Conservation (phyloP, 805 yeast species). For the Maudiozyma barnettii region DNA sequence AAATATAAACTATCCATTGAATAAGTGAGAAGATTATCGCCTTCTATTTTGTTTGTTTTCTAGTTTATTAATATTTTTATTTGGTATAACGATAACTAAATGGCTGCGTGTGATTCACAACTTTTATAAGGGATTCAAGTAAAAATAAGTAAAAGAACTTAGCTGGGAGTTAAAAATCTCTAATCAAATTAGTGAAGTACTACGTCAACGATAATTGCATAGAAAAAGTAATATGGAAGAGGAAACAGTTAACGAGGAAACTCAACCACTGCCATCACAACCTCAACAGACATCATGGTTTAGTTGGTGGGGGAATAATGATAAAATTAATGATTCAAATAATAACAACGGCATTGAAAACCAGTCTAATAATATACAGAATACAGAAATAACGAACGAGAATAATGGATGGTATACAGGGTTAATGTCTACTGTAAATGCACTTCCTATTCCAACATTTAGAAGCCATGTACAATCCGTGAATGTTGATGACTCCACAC, state of each 20-base stretch:
- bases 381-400: not conserved
- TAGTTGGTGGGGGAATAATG: not conserved
- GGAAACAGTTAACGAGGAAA: not conserved
- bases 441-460: conserved; percentile 9
- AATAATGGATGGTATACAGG: conserved; percentile 12
- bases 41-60: no score
- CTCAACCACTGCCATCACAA: not conserved
- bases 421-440: conserved; percentile 7
- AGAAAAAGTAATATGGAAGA: not conserved
- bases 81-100: no score
- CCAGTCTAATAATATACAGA: not conserved
- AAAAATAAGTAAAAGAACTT: no score
- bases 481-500: conserved; percentile 11
- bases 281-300: conserved; percentile 1
- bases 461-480: conserved; percentile 5
- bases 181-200: no score
- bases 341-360: not conserved
- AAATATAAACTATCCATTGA: no score
- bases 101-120: no score
- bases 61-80: no score
- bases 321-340: not conserved
- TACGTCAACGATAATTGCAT: no score
- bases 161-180: no score
- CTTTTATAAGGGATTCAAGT: no score
- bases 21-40: no score